Evolutionary conservation across 1,284 basidiomycete species (phyloP).

Genomic region (Xerocomus amazonicus): DNA sequence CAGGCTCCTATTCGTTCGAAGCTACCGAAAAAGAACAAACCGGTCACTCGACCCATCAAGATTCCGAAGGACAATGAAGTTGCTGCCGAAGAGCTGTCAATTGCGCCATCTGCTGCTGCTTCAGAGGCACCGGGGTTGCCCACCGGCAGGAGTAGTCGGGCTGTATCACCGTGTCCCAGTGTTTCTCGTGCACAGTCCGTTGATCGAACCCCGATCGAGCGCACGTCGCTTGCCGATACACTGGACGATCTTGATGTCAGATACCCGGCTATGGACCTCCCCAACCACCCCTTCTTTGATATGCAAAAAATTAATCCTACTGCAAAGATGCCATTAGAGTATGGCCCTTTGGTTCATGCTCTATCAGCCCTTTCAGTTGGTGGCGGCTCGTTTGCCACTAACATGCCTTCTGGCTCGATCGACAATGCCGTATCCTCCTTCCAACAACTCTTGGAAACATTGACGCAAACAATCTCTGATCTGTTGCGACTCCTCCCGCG

Average conservation of each 20-base stretch:
- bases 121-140: constrained; percentile 43
- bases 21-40: constrained; percentile 77
- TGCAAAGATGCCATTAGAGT: constrained; percentile 72
- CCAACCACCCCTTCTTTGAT: constrained; percentile 72
- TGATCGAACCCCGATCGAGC: constrained; percentile 41
- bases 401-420: constrained; percentile 75
- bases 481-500: constrained; percentile 75
- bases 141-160: constrained; percentile 34
- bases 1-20: constrained; percentile 74
- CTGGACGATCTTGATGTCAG: constrained; percentile 61
- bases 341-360: constrained; percentile 76
- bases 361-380: constrained; percentile 82
- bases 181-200: constrained; percentile 60
- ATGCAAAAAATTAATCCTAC: constrained; percentile 62
- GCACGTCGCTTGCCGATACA: constrained; percentile 55
- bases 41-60: constrained; percentile 54
- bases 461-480: constrained; percentile 83
- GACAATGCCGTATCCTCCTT: constrained; percentile 84
- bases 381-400: constrained; percentile 77
- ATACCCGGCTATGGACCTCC: constrained; percentile 60
- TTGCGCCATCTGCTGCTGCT: constrained; percentile 42
- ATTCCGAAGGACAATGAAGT: constrained; percentile 57
- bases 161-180: constrained; percentile 43
- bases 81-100: constrained; percentile 41
- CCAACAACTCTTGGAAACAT: constrained; percentile 77